Base-by-base conservation (phyloP, 1,284 basidiomycete genomes). In the Agroathelia rolfsii region DNA sequence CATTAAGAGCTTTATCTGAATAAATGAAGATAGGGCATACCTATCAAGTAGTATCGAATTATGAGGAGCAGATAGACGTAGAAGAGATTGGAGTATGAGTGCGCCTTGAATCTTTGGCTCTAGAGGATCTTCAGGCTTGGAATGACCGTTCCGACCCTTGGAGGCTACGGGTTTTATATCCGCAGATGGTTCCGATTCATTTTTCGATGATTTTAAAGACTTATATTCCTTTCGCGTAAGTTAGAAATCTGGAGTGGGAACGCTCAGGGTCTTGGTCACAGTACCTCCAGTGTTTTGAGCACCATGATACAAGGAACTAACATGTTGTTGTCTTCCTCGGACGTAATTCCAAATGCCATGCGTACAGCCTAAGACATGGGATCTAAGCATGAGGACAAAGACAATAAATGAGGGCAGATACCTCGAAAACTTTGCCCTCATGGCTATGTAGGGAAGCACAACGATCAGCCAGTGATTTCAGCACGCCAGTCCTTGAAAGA, bases 71-170 rank as follows among this genome's bases (percentile, higher is more conserved):
- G 72, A 55, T 9, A 93, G 64, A 18, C 65, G 69, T 12, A 94
- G 66, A 36, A 94, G 61, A 1, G 82, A 76, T 54, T 95, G 90
- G 2, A 95, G 58, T 4, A 96, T 56, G 8, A 94, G 53, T 6
- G 86, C 84, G 1, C 92, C 92, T 52, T 90, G 88, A n/a, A 82
- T 70, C 45, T 75, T 85, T 3, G 77, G 75, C 48, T 75, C 76
- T 30, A 69, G 45, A 5, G 58, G 53, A 31, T 59, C 53, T 10
- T 55, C 48, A 9, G 6, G 22, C 36, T 37, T 44, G n/a, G n/a
- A n/a, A n/a, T n/a, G n/a, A n/a, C 40, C 39, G 34, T 41, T 38
- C 43, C 42, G 34, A 41, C 46, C 42, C 44, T 44, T 43, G 30
- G 34, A 30, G 14, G 34, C 39, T 11, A 38, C 37, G 6, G 28